Evolutionary conservation across 306 rosid species (phyloP).

Genomic region (Corylus heterophylla): DNA sequence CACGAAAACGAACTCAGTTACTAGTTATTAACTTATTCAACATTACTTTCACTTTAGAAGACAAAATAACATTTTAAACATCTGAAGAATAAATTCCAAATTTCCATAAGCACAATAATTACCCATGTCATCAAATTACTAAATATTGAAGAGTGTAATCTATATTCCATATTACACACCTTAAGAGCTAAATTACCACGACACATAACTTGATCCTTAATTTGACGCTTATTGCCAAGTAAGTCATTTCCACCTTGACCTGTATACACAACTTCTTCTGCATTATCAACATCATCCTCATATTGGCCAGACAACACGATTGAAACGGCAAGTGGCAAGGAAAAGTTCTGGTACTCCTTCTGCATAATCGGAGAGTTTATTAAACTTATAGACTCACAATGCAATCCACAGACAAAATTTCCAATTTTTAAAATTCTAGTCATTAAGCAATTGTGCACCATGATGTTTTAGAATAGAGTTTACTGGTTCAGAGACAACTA

Average conservation of each 20-base stretch:
- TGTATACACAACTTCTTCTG: conserved; percentile 40
- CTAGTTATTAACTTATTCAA: neutral
- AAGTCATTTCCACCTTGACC: conserved; percentile 47
- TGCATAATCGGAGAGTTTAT: conserved; percentile 1
- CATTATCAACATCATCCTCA: conserved; percentile 36
- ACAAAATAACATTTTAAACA: neutral
- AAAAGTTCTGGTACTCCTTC: conserved; percentile 7
- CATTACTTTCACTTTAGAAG: neutral
- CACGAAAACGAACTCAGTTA: neutral
- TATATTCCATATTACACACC: conserved; percentile 24
- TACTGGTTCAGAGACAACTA: neutral
- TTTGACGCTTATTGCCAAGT: conserved; percentile 43
- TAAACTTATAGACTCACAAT: neutral
- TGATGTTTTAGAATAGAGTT: neutral
- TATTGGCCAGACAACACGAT: conserved; percentile 36
- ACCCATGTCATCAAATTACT: neutral
- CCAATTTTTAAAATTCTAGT: neutral
- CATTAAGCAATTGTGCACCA: neutral
- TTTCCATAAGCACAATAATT: neutral
- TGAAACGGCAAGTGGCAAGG: conserved; percentile 33
- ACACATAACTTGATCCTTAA: conserved; percentile 34
- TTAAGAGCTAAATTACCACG: conserved; percentile 44
- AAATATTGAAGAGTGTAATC: neutral
- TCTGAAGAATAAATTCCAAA: neutral
- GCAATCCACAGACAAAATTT: neutral